These are phyloP conservation scores for Pleurotus cornucopiae DNA, from an alignment of 768 basidiomycete genomes.

Conservation along the genomic window DNA sequence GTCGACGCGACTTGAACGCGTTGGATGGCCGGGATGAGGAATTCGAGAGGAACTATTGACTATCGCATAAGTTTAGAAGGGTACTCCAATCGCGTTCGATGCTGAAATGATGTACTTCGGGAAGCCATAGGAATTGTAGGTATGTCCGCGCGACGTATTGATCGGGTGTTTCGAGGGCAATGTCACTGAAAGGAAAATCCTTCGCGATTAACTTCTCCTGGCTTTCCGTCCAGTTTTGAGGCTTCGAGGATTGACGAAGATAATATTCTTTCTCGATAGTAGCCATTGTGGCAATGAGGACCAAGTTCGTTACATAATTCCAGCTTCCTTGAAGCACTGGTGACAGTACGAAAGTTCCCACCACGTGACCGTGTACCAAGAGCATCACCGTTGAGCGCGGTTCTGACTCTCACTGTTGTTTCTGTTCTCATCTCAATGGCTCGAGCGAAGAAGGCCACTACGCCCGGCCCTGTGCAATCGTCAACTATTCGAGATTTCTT, in stretches of 20 bases:
- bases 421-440: not conserved
- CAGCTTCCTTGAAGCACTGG: too few species aligned
- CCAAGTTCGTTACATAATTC: too few species aligned
- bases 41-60: constrained; percentile 68
- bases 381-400: too few species aligned
- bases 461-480: constrained; percentile 19
- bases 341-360: too few species aligned
- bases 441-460: not conserved
- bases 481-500: constrained; percentile 48
- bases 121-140: constrained; percentile 75
- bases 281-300: too few species aligned
- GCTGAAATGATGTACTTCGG: constrained; percentile 44
- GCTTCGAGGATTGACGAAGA: not conserved
- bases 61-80: constrained; percentile 20
- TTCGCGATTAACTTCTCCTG: constrained; percentile 56
- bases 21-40: constrained; percentile 52
- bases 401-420: too few species aligned
- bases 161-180: constrained; percentile 42
- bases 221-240: constrained; percentile 43
- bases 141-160: constrained; percentile 62
- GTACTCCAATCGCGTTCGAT: not conserved
- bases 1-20: constrained; percentile 39
- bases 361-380: too few species aligned
- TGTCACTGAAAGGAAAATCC: constrained; percentile 51
- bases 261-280: not conserved